Evolutionary conservation across 2,329 filamentous ascomycete species (phyloP), one percentile per base, ranked within the genome.

Genomic region (Ramularia endophylla): DNA sequence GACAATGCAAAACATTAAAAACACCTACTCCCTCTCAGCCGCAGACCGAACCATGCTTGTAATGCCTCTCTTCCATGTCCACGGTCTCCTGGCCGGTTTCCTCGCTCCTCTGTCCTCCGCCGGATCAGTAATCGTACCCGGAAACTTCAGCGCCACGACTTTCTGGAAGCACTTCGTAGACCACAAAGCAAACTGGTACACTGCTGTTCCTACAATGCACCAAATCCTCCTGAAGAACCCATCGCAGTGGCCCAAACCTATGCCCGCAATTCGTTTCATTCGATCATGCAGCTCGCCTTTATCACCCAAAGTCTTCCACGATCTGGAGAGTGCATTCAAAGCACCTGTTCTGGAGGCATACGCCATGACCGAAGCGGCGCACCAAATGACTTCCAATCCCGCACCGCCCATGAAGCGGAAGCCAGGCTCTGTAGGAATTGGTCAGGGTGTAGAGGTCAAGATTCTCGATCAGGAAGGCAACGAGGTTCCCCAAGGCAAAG

Each of bases 51-150:
- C 87, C 19, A 82, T 88, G 75, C 75, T 94, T 12, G 86, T 94
- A 46, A 94, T 94, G 87, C 87, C 87, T 13, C 74, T 94, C 2
- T 94, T 94, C 73, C 87, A 94, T 65, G 87, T 94, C 36, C 87
- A 92, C 60, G 87, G 87, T n/a, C 74, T 94, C 2, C 73, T 94
- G 11, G 88, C 87, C 46, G 87, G 79, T 15, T 85, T 94, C 54
- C 74, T 94, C 3, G 84, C 85, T 2, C 85, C 87, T 1, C 72
- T 94, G 8, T 72, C 75, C 52, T 83, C 83, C 2, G 83, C 83
- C 20, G 85, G 87, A 41, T 89, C 85, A 5, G 83, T 88, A 46
- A 73, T 94, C 43, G 83, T 94, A 4, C 87, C 87, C 2, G 57
- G 72, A 39, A 84, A 81, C 58, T 94, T 94, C 74, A 90, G 85